A percentile compares a stretch with the other conserved stretches of the same genome.
These are phyloP conservation scores for Leucogyrophana mollusca DNA, from an alignment of 768 basidiomycete genomes.

Conservation along the genomic window DNA sequence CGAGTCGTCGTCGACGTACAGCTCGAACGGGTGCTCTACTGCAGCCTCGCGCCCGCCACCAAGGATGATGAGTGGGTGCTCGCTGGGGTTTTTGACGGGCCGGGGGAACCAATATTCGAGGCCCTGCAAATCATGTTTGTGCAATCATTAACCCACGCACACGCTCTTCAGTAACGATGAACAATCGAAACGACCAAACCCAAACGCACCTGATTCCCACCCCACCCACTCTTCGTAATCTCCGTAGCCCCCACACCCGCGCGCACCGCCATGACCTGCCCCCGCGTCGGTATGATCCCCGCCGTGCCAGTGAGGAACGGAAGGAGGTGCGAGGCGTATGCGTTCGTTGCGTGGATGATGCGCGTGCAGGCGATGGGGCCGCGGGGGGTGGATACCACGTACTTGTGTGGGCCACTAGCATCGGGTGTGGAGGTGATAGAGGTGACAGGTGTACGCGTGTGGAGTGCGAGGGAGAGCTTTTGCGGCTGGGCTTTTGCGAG, in stretches of 20 bases:
- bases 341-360: constrained; percentile 88
- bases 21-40: constrained; percentile 42
- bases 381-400: constrained; percentile 57
- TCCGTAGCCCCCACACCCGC: constrained; percentile 35
- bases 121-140: constrained; percentile 27
- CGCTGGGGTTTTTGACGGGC: constrained; percentile 31
- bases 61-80: constrained; percentile 62
- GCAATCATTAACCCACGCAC: no score
- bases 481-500: constrained; percentile 30
- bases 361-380: constrained; percentile 59
- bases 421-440: constrained; percentile 25
- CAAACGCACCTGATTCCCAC: constrained; percentile 35
- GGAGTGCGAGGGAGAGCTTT: constrained; percentile 48
- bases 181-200: no score
- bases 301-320: constrained; percentile 9
- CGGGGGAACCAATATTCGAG: constrained; percentile 87
- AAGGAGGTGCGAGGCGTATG: constrained; percentile 50
- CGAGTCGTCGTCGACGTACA: constrained; percentile 58
- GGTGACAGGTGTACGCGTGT: constrained; percentile 74
- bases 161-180: no score
- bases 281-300: constrained; percentile 70
- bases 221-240: constrained; percentile 47
- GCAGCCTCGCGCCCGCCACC: constrained; percentile 62
- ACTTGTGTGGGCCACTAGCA: constrained; percentile 7
- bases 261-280: constrained; percentile 57